Base-by-base conservation (phyloP, 441 rosid genomes). In the Melastoma candidum region DNA sequence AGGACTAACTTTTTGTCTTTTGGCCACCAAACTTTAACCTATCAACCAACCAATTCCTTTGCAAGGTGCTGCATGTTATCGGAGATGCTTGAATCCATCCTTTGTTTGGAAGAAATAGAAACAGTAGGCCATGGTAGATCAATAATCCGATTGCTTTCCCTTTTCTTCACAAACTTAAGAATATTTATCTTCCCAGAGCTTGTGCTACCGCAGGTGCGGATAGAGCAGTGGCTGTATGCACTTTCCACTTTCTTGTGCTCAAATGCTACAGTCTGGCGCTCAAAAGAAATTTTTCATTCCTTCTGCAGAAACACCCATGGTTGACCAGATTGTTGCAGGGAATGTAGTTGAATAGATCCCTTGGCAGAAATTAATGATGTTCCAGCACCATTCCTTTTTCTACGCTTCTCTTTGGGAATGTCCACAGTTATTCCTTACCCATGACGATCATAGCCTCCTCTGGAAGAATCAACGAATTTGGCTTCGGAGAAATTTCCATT, bases 11-110 rank as follows among this genome's bases (percentile, higher is more conserved):
- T 77, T 58, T 62, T 71, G 66, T 90, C 98, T 51, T 66, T 12
- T 12, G 95, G 98, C 96, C 98, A 90, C 93, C 95, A 90, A 39
- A 90, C 82, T 65, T 74, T 81, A 59, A 90, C 71, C 68, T 57
- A 83, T 53, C 59, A 64, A 54, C 87, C 96, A 17, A 79, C 60
- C 76, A 87, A 59, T 62, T 70, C 72, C 65, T 74, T 67, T 48
- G 68, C 74, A 54, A 58, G 60, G 32, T 39, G 74, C 52, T 61
- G 65, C 58, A 14, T 57, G 49, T 51, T 60, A 4, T 32, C 41
- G 7, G 41, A 65, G 79, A 67, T 49, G 26, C 73, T 95, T 90
- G 72, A 62, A 70, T 46, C 41, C 41, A 32, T 32, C 41, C 1
- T 8, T 32, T 32, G 41, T 32, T 8, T 8, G 8, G 41, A 14